phyloP scores from a whole-genome alignment of 805 yeast species.

The Cyberlindnera saturnus region DNA sequence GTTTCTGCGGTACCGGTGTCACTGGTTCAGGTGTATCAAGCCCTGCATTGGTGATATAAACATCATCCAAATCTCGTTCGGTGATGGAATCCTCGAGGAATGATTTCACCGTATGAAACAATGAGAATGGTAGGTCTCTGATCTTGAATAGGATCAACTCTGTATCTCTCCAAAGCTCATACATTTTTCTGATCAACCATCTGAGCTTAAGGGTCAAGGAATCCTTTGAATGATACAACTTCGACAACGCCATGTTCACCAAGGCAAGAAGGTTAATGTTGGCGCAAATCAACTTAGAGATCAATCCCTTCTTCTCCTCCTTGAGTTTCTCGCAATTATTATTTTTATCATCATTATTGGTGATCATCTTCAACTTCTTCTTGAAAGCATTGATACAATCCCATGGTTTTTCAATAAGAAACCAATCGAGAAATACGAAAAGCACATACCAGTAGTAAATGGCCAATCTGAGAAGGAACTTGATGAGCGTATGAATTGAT shows the following conservation, averaged over 20 bases:
- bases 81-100: slow-evolving; percentile 6
- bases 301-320: neutral
- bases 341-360: neutral
- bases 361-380: neutral
- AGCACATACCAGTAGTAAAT: slow-evolving; percentile 5
- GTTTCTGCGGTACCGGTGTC: too few relatives aligned
- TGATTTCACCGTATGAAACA: neutral
- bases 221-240: neutral
- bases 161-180: slow-evolving; percentile 7
- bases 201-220: neutral
- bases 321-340: neutral
- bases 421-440: neutral
- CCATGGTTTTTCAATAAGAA: slow-evolving; percentile 3
- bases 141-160: slow-evolving; percentile 5
- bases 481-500: neutral
- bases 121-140: slow-evolving; percentile 1
- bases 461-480: slow-evolving; percentile 1
- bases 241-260: neutral
- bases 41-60: neutral
- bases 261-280: neutral
- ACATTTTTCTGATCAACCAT: slow-evolving; percentile 1
- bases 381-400: neutral
- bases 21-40: neutral
- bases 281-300: neutral
- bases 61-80: neutral